Conservation (phyloP, 768 basidiomycete genomes). For the Termitomyces bulborhizus region DNA sequence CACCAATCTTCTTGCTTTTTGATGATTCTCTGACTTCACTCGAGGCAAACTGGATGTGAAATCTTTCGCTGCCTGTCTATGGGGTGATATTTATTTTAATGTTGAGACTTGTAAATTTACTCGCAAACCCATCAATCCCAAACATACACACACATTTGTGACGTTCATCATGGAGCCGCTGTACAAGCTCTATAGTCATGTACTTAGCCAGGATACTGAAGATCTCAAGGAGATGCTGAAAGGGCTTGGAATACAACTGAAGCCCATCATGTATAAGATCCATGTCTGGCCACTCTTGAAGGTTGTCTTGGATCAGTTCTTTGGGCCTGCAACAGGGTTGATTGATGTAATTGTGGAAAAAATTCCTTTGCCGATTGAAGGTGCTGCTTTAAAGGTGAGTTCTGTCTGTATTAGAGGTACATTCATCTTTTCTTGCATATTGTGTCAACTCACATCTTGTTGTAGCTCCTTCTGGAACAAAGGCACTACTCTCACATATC, state of each 20-base stretch:
- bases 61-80: conserved; percentile 84
- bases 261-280: conserved; percentile 97
- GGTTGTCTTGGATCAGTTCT: conserved; percentile 92
- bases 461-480: conserved; percentile 79
- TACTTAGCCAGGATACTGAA: conserved; percentile 92
- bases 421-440: not conserved
- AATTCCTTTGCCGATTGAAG: conserved; percentile 75
- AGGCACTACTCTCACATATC: conserved; percentile 80
- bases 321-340: conserved; percentile 83
- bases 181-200: conserved; percentile 95
- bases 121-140: conserved; percentile 75
- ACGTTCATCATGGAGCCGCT: conserved; percentile 95
- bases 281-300: conserved; percentile 93
- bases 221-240: conserved; percentile 73
- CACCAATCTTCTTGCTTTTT: not conserved
- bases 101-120: conserved; percentile 81
- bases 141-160: conserved; percentile 80
- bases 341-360: conserved; percentile 90
- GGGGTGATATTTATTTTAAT: conserved; percentile 98
- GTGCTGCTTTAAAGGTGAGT: conserved; percentile 53
- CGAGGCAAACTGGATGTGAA: conserved; percentile 74
- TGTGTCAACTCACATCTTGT: not conserved
- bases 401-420: conserved; percentile 71
- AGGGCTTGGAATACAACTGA: conserved; percentile 76
- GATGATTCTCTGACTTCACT: conserved; percentile 1